Base-by-base conservation (phyloP, 768 basidiomycete species). In the Mycena rebaudengoi region DNA sequence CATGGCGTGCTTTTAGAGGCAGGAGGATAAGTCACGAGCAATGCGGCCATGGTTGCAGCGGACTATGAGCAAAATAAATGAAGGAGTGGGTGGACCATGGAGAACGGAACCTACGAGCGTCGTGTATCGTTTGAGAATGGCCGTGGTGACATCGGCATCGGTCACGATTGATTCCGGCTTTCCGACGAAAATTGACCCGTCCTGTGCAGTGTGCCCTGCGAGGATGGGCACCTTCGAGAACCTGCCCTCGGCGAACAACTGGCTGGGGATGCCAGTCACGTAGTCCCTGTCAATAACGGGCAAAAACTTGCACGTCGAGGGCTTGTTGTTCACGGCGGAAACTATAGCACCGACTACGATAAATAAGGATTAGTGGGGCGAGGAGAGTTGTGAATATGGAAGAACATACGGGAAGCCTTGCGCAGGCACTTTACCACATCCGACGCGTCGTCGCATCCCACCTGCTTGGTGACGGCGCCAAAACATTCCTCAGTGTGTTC, bases 241-340 rank as follows among this genome's bases (percentile, higher is more conserved):
- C 7, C 66, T 70, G 13, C 74, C 73, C 8, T 57, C 53, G 18
- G 68, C 21, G 30, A 77, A 68, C 39, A 77, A 55, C 39, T 67
- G 62, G 23, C 69, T 62, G 33, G 76, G 69, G 60, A 73, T 69
- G 40, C 70, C 75, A 18, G 73, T 65, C n/a, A 69, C 30, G 46
- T 60, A 71, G 49, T 58, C 21, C 54, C 67, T 67, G 55, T 71
- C 71, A 25, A 71, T 65, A 39, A 71, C 65, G 13, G 71, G 71
- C 39, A 41, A 49, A 33, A 65, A 72, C 37, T 68, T 68, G 65
- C 68, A 69, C 23, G 66, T 71, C 20, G 71, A 63, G 16, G 71
- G 67, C 26, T 71, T 71, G 49, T 71, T 67, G 66, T 77, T 76
- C 48, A 77, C 68, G 6, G 73, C 75, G 26, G 67, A 64, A 37